Evolutionary conservation across 345 rosid genomes (phyloP).

Genomic region (Linum usitatissimum): DNA sequence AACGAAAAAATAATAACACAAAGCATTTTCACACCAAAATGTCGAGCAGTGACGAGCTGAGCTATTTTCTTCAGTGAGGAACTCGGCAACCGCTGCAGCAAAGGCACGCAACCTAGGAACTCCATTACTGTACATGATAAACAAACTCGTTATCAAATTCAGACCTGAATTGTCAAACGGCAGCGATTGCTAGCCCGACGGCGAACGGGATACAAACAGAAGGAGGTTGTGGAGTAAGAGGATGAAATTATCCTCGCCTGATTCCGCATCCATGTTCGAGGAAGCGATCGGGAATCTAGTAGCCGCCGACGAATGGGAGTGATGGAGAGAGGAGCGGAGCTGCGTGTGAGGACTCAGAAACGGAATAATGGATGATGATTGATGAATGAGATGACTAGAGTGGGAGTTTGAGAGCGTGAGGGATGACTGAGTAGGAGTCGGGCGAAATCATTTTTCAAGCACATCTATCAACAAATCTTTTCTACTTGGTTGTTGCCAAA

Average conservation of each 20-base stretch:
- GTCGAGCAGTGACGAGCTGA: conserved; percentile 34
- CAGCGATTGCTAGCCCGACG: not conserved
- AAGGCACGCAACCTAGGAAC: conserved; percentile 58
- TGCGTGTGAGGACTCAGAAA: too few relatives aligned
- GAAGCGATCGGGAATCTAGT: too few relatives aligned
- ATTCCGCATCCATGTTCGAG: conserved; percentile 29
- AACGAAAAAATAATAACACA: not conserved
- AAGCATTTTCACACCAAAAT: conserved; percentile 31
- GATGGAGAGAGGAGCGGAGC: too few relatives aligned
- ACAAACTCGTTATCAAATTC: not conserved
- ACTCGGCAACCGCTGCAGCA: conserved; percentile 63
- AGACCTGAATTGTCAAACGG: not conserved
- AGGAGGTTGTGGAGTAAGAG: not conserved
- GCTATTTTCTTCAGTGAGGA: conserved; percentile 57
- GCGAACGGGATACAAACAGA: not conserved
- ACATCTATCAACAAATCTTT: too few relatives aligned
- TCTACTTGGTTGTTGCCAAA: too few relatives aligned
- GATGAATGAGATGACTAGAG: too few relatives aligned
- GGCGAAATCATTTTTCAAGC: too few relatives aligned
- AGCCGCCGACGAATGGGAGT: too few relatives aligned
- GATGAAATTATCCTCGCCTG: conserved; percentile 19
- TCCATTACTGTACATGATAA: conserved; percentile 40
- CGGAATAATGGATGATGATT: too few relatives aligned
- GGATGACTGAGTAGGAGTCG: too few relatives aligned
- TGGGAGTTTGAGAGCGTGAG: too few relatives aligned